Base-by-base conservation (phyloP, 306 rosid genomes). In the Fragaria iinumae region DNA sequence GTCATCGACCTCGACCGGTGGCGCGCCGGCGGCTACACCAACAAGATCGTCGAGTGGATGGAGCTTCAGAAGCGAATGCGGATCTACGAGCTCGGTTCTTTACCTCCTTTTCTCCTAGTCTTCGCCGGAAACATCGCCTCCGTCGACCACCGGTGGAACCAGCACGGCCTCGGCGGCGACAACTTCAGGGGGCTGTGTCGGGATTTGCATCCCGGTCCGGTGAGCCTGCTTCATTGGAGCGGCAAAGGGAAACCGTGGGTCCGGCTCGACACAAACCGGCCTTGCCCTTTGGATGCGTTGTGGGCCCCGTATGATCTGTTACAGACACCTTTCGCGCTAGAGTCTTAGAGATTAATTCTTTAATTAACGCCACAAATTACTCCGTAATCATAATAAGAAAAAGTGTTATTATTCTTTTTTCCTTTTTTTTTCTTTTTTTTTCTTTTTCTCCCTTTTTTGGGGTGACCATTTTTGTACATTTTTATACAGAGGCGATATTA, bases 171-270 rank as follows among this genome's bases (percentile, higher is more conserved):
- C 6, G 99, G 99, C 3, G 99, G 99, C 0, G 99, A 95, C 71
- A 95, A 95, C 82, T 92, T 88, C 75, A 84, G 86, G 0, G 99
- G 99, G 78, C 83, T 90, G 18, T 95, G 99, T 4, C 48, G 99
- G 62, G 88, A 88, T 67, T 77, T 95, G 69, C 99, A 95, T 80
- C 87, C 93, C 4, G 99, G 99, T 74, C 96, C 98, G 68, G 99
- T 89, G 8, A 92, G 99, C 70, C 76, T 95, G 52, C 64, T 95
- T 66, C 99, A 95, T 83, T 95, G 99, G 99, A 95, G 99, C 74
- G 99, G 99, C 25, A 95, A 92, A 64, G 99, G 99, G 2, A 95
- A 95, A 70, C 99, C 99, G 4, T 95, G 99, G 99, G 97, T 73
- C 63, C 76, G 99, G 53, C 93, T 95, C 0, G 99, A 95, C 44